Conservation (phyloP, 257 asterid genomes). For the Nicotiana tomentosiformis region DNA sequence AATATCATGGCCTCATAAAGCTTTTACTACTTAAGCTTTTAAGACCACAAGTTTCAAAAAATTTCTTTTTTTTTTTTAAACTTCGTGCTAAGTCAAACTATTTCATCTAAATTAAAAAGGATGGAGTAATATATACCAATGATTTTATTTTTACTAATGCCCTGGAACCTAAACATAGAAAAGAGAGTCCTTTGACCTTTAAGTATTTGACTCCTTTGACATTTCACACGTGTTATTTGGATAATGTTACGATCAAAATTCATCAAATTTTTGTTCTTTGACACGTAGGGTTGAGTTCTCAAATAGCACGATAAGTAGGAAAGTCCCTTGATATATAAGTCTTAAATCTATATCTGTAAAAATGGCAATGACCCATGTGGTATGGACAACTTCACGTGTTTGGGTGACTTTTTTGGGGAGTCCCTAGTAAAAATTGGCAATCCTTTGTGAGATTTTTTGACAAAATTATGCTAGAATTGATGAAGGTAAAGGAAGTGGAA, state of each 20-base stretch:
- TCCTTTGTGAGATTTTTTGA: constrained; percentile 8
- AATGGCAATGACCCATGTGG: constrained; percentile 29
- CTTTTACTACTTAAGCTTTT: too few relatives aligned
- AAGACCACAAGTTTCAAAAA: too few relatives aligned
- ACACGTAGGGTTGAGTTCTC: constrained; percentile 33
- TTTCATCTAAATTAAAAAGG: too few relatives aligned
- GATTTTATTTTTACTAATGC: constrained; percentile 8
- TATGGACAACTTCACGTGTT: constrained; percentile 69
- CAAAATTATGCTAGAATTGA: background rate
- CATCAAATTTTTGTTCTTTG: constrained; percentile 25
- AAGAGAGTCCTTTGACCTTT: constrained; percentile 8
- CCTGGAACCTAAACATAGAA: constrained; percentile 13
- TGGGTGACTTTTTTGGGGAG: constrained; percentile 12
- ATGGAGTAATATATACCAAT: background rate
- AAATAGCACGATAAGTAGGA: background rate
- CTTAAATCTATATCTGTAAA: background rate
- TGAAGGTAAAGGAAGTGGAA: background rate
- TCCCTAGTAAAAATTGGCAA: constrained; percentile 6
- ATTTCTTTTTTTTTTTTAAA: too few relatives aligned
- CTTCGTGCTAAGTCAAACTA: too few relatives aligned
- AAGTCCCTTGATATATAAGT: background rate
- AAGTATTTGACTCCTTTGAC: constrained; percentile 4
- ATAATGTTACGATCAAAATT: constrained; percentile 26
- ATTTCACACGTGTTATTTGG: constrained; percentile 46
- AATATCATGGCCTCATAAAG: too few relatives aligned